A percentile compares a stretch with the other conserved stretches of the same genome.
Evolutionary conservation across 495 filamentous ascomycete genomes (phyloP).

Genomic region (Aspergillus sparsus): DNA sequence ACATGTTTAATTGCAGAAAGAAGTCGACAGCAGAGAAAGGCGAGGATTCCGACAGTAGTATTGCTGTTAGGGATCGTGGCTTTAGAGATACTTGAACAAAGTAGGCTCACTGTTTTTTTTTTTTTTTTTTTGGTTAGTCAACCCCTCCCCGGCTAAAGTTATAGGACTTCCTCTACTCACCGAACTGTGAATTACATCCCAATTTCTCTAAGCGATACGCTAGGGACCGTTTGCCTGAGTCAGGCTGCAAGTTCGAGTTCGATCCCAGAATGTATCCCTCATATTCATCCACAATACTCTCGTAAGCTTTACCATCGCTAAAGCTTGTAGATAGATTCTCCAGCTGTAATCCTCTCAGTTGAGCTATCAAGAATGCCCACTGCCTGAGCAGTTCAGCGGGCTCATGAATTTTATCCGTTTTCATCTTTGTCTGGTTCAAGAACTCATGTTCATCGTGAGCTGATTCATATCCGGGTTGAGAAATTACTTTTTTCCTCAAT

Average conservation of each 20-base stretch:
- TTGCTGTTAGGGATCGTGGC: conserved; percentile 46
- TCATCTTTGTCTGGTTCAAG: conserved; percentile 22
- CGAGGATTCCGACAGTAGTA: conserved; percentile 56
- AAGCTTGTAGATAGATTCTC: conserved; percentile 63
- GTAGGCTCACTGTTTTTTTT: conserved; percentile 32
- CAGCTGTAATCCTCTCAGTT: conserved; percentile 47
- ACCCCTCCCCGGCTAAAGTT: background rate
- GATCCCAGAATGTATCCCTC: conserved; percentile 36
- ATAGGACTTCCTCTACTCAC: conserved; percentile 30
- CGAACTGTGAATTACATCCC: conserved; percentile 48
- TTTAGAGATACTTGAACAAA: conserved; percentile 36
- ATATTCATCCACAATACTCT: conserved; percentile 62
- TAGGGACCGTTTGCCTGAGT: conserved; percentile 19
- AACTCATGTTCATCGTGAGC: conserved; percentile 19
- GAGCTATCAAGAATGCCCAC: conserved; percentile 56
- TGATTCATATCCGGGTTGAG: conserved; percentile 25
- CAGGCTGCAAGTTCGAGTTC: background rate
- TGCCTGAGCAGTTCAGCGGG: conserved; percentile 48
- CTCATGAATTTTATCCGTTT: conserved; percentile 29
- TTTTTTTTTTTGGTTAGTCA: conserved; percentile 24
- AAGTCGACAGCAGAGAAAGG: conserved; percentile 64
- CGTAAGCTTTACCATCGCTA: conserved; percentile 57
- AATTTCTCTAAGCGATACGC: conserved; percentile 34
- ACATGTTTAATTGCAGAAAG: conserved; percentile 50
- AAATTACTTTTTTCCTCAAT: conserved; percentile 35